Conservation (phyloP, 257 asterid genomes). For the Primulina eburnea region DNA sequence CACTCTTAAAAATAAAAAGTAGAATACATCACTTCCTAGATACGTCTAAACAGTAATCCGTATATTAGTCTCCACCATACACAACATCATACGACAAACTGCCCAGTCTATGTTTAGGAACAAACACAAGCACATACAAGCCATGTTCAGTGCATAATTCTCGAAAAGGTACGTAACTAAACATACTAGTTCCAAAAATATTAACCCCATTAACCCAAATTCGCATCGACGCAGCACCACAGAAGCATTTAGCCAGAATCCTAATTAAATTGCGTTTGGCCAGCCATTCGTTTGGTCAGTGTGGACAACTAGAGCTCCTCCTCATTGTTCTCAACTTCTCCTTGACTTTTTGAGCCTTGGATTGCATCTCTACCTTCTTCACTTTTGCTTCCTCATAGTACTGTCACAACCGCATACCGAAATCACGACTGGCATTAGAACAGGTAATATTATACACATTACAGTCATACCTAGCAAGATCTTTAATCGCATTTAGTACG, state of each 20-base stretch:
- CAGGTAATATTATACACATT: not conserved
- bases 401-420: conserved; percentile 27
- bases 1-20: too few species aligned
- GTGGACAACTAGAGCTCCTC: conserved; percentile 46
- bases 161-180: not conserved
- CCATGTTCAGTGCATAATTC: not conserved
- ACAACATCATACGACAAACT: not conserved
- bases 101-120: not conserved
- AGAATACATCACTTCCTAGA: not conserved
- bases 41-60: not conserved
- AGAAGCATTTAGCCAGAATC: not conserved
- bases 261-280: too few species aligned
- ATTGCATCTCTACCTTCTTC: conserved; percentile 31
- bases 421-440: too few species aligned
- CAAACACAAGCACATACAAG: not conserved
- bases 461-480: not conserved
- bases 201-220: not conserved
- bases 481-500: too few species aligned
- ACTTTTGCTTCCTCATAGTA: conserved; percentile 40
- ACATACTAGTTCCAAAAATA: too few species aligned
- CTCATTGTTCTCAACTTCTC: conserved; percentile 41
- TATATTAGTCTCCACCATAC: not conserved
- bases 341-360: conserved; percentile 37
- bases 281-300: conserved; percentile 24
- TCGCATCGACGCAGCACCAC: not conserved